Percentiles rank a stretch among this genome's conserved stretches.
phyloP scores from a whole-genome alignment of 2,329 filamentous ascomycete species.

The Bertia moriformis region DNA sequence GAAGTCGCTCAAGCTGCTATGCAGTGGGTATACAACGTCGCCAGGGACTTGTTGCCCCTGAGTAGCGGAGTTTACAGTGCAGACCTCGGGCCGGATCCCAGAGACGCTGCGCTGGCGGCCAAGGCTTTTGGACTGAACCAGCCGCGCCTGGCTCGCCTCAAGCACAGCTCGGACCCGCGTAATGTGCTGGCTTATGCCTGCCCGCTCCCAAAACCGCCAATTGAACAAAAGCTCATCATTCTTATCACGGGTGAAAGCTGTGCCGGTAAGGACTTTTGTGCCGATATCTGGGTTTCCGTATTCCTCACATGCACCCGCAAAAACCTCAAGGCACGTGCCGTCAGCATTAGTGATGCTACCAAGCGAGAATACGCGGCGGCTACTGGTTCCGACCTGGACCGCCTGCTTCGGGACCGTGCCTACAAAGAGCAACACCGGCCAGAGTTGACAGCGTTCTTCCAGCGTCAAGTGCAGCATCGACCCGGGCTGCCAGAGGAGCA shows the following conservation, averaged over 20 bases:
- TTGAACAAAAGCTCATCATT: constrained; percentile 28
- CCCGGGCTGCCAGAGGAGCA: constrained; percentile 32
- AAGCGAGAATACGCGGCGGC: constrained; percentile 39
- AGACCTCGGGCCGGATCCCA: constrained; percentile 46
- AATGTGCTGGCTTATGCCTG: constrained; percentile 39
- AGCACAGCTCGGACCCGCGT: constrained; percentile 28
- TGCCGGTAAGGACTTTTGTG: constrained; percentile 47
- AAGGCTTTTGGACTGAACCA: constrained; percentile 42
- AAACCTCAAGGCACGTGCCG: constrained; percentile 19
- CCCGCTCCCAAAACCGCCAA: constrained; percentile 26
- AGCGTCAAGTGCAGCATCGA: constrained; percentile 22
- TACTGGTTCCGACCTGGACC: constrained; percentile 28
- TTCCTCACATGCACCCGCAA: constrained; percentile 17
- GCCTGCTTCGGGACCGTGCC: constrained; percentile 32
- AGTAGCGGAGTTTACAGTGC: constrained; percentile 39
- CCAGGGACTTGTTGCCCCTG: constrained; percentile 27
- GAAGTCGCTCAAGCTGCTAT: constrained; percentile 19
- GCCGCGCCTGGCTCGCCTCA: constrained; percentile 31
- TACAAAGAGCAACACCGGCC: constrained; percentile 48
- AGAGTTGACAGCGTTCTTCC: constrained; percentile 34
- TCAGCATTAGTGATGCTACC: constrained; percentile 41
- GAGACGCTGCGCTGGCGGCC: constrained; percentile 33
- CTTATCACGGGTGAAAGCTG: constrained; percentile 39
- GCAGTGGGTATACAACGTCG: constrained; percentile 41
- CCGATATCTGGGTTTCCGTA: constrained; percentile 29